A percentile compares a stretch with the other conserved stretches of the same genome.
These are phyloP conservation scores for Umbelopsis sp. DNA, from an alignment of 371 early-diverging fungal genomes.

Conservation along the genomic window DNA sequence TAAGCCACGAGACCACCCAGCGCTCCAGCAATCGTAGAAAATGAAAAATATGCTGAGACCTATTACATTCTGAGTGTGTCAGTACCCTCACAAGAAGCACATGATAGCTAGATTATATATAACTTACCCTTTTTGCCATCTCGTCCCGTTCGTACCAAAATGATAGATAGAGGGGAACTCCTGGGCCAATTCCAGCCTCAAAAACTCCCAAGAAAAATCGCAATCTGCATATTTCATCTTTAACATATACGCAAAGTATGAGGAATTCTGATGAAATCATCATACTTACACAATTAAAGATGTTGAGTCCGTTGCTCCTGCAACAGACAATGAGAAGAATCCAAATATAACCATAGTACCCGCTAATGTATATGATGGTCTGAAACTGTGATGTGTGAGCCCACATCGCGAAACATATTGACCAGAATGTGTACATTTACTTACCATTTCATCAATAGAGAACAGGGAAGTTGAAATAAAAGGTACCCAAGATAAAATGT, in stretches of 20 bases:
- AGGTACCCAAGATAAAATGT: slow-evolving; percentile 3
- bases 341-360: slow-evolving; percentile 11
- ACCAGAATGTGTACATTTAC: neutral
- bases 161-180: slow-evolving; percentile 39
- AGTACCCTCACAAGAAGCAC: neutral
- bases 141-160: slow-evolving; percentile 51
- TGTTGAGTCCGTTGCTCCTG: neutral
- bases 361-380: neutral
- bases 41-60: slow-evolving; percentile 45
- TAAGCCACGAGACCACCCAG: slow-evolving; percentile 54
- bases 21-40: slow-evolving; percentile 51
- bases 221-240: neutral
- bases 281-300: neutral
- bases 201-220: slow-evolving; percentile 21
- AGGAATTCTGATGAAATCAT: neutral
- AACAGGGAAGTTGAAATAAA: neutral
- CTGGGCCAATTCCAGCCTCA: slow-evolving; percentile 24
- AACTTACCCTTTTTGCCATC: slow-evolving; percentile 37
- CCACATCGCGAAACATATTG: neutral
- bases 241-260: neutral
- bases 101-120: neutral
- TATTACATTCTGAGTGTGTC: neutral
- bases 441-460: slow-evolving; percentile 9
- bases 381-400: neutral
- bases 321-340: slow-evolving; percentile 4